These are phyloP conservation scores for Phytopythium mirpurense DNA, from an alignment of 352 stramenopile species.

Conservation along the genomic window DNA sequence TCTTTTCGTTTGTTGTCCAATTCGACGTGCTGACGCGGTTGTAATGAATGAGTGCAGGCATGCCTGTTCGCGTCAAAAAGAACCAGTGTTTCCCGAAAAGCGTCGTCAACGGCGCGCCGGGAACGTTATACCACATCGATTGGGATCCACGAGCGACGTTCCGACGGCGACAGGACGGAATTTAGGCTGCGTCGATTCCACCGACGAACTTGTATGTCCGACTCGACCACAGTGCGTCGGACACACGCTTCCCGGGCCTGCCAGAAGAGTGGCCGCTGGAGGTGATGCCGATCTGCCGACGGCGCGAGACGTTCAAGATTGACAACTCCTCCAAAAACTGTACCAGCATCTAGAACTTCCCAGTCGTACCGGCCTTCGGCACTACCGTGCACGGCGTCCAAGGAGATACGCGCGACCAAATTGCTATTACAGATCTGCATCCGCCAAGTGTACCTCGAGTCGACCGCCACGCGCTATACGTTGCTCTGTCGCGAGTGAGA, in stretches of 20 bases:
- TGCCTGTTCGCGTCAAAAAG: slow-evolving; percentile 10
- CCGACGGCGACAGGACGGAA: slow-evolving; percentile 1
- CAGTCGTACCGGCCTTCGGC: slow-evolving; percentile 15
- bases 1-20: no score
- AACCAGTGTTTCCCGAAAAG: slow-evolving; percentile 12
- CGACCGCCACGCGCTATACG: slow-evolving; percentile 11
- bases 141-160: slow-evolving; percentile 5
- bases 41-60: no score
- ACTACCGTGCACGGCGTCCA: slow-evolving; percentile 19
- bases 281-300: slow-evolving; percentile 13
- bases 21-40: no score
- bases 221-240: background rate
- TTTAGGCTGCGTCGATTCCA: slow-evolving; percentile 1
- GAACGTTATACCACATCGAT: slow-evolving; percentile 9
- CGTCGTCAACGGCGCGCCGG: slow-evolving; percentile 12
- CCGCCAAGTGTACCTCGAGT: slow-evolving; percentile 1
- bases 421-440: slow-evolving; percentile 12
- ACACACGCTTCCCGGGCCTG: slow-evolving; percentile 1
- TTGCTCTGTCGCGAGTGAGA: slow-evolving; percentile 12
- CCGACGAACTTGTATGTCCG: slow-evolving; percentile 10
- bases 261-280: slow-evolving; percentile 6
- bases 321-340: background rate
- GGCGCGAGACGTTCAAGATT: background rate
- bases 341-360: slow-evolving; percentile 16
- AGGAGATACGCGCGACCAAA: slow-evolving; percentile 9